A percentile compares a stretch with the other conserved stretches of the same genome.
phyloP scores from a whole-genome alignment of 495 filamentous ascomycete species.

The Podospora comata region DNA sequence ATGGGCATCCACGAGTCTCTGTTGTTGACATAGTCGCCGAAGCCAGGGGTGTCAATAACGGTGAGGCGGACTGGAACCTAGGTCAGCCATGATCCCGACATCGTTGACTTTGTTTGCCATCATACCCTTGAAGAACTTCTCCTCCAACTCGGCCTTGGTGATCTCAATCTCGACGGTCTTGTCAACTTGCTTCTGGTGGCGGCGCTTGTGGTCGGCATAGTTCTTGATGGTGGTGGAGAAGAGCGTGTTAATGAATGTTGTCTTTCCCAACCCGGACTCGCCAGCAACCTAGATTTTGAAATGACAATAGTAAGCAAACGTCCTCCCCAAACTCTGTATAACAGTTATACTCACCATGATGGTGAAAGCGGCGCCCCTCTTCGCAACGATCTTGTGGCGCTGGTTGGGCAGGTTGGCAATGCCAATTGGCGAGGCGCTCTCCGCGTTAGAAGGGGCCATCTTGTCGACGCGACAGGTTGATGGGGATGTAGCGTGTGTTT shows the following conservation, averaged over 20 bases:
- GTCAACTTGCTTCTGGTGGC: conserved; percentile 98
- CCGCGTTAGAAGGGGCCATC: conserved; percentile 74
- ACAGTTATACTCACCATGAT: conserved; percentile 72
- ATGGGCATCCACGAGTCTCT: conserved; percentile 99
- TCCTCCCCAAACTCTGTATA: background rate
- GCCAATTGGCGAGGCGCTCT: conserved; percentile 92
- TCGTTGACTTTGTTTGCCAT: conserved; percentile 10
- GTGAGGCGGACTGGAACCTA: conserved; percentile 77
- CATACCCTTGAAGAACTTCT: conserved; percentile 99
- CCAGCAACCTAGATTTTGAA: conserved; percentile 74
- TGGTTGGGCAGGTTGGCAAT: conserved; percentile 99
- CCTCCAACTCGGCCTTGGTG: conserved; percentile 97
- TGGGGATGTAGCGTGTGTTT: conserved; percentile 14
- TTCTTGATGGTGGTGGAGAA: conserved; percentile 99
- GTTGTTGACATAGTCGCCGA: conserved; percentile 99
- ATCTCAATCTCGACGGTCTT: conserved; percentile 99
- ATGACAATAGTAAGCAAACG: conserved; percentile 8
- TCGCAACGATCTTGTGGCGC: conserved; percentile 99
- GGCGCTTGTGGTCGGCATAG: conserved; percentile 97
- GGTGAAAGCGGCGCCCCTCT: conserved; percentile 97
- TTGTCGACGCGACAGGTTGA: conserved; percentile 32
- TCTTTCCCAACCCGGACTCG: conserved; percentile 98
- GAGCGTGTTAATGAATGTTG: conserved; percentile 99
- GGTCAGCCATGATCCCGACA: conserved; percentile 3
- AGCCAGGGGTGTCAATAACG: conserved; percentile 97